A percentile compares a stretch with the other conserved stretches of the same genome.
phyloP scores from a whole-genome alignment of 257 asterid genomes.

The Nicotiana sylvestris region DNA sequence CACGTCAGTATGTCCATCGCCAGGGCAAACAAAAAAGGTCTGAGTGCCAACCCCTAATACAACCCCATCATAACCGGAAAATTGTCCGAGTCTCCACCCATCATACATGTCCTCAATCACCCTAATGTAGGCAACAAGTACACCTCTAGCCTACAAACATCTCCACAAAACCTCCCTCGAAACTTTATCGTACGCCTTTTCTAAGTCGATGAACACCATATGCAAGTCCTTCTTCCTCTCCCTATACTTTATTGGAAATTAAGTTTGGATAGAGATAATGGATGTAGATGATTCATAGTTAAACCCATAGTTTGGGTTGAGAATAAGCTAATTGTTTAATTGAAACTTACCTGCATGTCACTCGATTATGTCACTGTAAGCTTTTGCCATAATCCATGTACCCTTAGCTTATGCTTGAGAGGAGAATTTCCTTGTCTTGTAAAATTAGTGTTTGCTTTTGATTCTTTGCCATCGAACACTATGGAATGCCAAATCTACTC shows the following conservation, averaged over 20 bases:
- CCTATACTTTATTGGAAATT: background rate
- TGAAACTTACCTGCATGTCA: background rate
- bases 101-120: too few relatives aligned
- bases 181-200: too few relatives aligned
- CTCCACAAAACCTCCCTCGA: too few relatives aligned
- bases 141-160: too few relatives aligned
- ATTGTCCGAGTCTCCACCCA: too few relatives aligned
- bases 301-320: background rate
- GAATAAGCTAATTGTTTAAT: background rate
- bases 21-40: too few relatives aligned
- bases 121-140: too few relatives aligned
- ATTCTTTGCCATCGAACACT: background rate
- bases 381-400: background rate
- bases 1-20: too few relatives aligned
- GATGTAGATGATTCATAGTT: background rate
- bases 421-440: background rate
- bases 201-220: too few relatives aligned
- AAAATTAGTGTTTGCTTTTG: background rate
- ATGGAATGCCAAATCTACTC: background rate
- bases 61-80: too few relatives aligned
- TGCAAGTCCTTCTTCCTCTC: too few relatives aligned
- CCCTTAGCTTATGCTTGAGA: background rate
- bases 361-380: background rate
- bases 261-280: background rate
- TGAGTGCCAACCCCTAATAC: too few relatives aligned